Evolutionary conservation across 768 basidiomycete species (phyloP).

Genomic region (Chalciporus piperatus): DNA sequence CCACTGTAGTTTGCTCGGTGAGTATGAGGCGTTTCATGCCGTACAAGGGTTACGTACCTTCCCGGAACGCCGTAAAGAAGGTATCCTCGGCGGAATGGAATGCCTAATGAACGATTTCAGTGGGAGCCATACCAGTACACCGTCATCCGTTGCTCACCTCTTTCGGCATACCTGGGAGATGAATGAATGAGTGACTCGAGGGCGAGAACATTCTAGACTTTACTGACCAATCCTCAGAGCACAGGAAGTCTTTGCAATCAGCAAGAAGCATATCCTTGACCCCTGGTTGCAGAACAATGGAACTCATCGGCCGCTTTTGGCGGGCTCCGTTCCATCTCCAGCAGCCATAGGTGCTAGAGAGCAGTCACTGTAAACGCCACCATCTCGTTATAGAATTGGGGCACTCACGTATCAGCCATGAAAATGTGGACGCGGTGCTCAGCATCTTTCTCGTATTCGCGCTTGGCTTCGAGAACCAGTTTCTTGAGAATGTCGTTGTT

Average conservation of each 20-base stretch:
- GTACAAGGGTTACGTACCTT: conserved; percentile 45
- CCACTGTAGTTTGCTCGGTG: conserved; percentile 46
- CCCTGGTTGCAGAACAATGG: conserved; percentile 86
- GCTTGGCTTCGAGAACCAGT: conserved; percentile 83
- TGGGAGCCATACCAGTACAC: conserved; percentile 14
- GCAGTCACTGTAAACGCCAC: conserved; percentile 3
- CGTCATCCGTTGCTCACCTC: conserved; percentile 51
- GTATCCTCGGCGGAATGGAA: conserved; percentile 86
- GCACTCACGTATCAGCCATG: conserved; percentile 80
- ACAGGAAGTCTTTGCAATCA: conserved; percentile 83
- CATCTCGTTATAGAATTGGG: conserved; percentile 6
- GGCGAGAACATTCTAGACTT: conserved; percentile 14
- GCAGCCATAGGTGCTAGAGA: conserved; percentile 58
- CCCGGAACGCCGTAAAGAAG: conserved; percentile 83
- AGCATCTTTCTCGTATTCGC: conserved; percentile 87
- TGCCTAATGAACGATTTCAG: conserved; percentile 46
- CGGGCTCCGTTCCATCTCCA: conserved; percentile 91
- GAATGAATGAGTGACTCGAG: conserved; percentile 16
- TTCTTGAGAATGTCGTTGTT: conserved; percentile 87
- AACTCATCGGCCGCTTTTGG: conserved; percentile 88
- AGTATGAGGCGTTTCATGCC: conserved; percentile 4
- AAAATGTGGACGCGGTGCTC: conserved; percentile 89
- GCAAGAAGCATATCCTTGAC: conserved; percentile 88
- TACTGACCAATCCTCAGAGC: conserved; percentile 80
- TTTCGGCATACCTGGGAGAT: conserved; percentile 75